Percentiles rank a stretch among this genome's conserved stretches.
phyloP scores from a whole-genome alignment of 2,329 filamentous ascomycete genomes.

The Aspergillus ochraceoroseus region DNA sequence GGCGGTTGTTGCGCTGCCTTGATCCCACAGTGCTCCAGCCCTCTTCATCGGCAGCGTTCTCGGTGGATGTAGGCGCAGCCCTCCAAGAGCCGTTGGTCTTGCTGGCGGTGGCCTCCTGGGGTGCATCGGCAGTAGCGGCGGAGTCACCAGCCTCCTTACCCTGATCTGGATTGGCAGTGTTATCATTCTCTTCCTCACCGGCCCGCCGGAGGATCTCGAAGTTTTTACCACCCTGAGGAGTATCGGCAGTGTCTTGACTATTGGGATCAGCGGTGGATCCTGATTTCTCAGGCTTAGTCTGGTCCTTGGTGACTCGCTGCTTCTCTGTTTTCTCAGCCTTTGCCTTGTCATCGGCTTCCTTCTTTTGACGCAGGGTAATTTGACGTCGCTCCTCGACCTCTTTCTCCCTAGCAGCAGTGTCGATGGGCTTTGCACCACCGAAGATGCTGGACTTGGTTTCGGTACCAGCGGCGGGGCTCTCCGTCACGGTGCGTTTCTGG shows the following conservation, averaged over 20 bases:
- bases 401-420: constrained; percentile 82
- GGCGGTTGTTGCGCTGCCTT: constrained; percentile 44
- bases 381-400: constrained; percentile 85
- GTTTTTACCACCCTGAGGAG: constrained; percentile 45
- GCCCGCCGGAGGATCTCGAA: constrained; percentile 54
- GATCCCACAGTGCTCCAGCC: constrained; percentile 48
- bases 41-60: constrained; percentile 40
- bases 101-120: constrained; percentile 50
- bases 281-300: constrained; percentile 34
- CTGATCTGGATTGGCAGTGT: constrained; percentile 50
- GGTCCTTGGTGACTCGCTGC: constrained; percentile 47
- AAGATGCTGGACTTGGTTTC: constrained; percentile 89
- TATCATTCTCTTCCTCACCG: constrained; percentile 46
- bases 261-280: constrained; percentile 35
- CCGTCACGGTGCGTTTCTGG: constrained; percentile 83
- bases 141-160: constrained; percentile 45
- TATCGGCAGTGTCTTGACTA: constrained; percentile 39
- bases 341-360: constrained; percentile 78
- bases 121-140: constrained; percentile 47
- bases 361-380: constrained; percentile 70
- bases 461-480: constrained; percentile 47
- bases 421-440: constrained; percentile 86
- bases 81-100: constrained; percentile 44
- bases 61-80: constrained; percentile 29
- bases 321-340: constrained; percentile 68